Conservation (phyloP, 306 rosid genomes). For the Castanea sativa region DNA sequence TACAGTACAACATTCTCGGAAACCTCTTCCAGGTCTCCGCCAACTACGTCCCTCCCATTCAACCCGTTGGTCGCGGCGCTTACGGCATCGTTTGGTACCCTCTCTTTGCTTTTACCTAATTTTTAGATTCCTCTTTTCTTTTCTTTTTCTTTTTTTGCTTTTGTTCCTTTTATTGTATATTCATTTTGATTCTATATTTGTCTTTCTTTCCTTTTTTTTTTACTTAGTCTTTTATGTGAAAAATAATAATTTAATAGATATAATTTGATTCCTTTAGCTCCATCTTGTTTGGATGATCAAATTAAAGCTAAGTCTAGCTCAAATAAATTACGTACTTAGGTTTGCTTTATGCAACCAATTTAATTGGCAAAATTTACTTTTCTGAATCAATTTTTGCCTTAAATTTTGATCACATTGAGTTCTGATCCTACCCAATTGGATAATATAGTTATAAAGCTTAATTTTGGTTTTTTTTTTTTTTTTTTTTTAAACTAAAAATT, state of each 20-base stretch:
- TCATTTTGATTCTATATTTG: neutral
- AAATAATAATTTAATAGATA: neutral
- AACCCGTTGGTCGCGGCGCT: conserved; percentile 95
- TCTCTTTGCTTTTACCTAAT: neutral
- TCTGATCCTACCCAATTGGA: neutral
- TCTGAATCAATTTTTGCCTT: no score
- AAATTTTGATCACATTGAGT: no score
- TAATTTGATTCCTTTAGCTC: neutral
- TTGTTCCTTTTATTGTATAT: neutral
- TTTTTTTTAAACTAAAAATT: neutral
- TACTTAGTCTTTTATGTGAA: neutral
- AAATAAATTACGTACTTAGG: neutral
- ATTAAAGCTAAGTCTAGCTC: neutral
- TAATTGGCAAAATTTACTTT: neutral
- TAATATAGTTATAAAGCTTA: neutral
- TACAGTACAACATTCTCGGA: conserved; percentile 71
- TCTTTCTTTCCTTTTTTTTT: neutral
- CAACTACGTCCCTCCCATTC: conserved; percentile 75
- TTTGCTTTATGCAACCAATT: neutral
- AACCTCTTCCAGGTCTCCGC: conserved; percentile 68
- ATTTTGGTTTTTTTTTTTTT: neutral
- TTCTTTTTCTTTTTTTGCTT: neutral
- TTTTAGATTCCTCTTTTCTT: no score
- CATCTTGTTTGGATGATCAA: neutral
- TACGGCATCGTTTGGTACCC: conserved; percentile 90